Evolutionary conservation across 2,329 filamentous ascomycete species (phyloP).

Genomic region (Pestalotiopsis sp.): DNA sequence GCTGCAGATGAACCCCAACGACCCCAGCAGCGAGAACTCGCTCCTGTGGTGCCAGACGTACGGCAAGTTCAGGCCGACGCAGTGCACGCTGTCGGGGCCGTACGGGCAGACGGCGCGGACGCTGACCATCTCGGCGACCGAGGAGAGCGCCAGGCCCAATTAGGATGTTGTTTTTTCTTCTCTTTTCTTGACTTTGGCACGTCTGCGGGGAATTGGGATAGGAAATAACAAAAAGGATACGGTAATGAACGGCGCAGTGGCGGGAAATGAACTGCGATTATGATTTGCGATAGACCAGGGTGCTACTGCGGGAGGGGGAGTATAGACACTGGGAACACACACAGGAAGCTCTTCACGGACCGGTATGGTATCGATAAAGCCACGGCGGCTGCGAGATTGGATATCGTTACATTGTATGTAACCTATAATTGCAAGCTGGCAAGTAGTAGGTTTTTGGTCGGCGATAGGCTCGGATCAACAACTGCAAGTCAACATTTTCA

Average conservation of each 20-base stretch:
- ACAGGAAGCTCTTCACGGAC: too few relatives aligned
- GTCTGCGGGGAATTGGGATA: not conserved
- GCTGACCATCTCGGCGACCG: slow-evolving; percentile 19
- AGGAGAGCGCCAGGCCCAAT: slow-evolving; percentile 17
- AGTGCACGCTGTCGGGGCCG: slow-evolving; percentile 21
- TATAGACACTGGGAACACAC: too few relatives aligned
- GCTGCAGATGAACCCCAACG: slow-evolving; percentile 17
- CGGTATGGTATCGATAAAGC: not conserved
- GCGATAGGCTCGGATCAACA: not conserved
- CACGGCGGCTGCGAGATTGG: not conserved
- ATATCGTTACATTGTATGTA: not conserved
- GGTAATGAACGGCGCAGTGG: not conserved
- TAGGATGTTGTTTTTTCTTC: slow-evolving; percentile 11
- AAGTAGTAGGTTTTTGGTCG: not conserved
- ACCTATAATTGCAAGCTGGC: not conserved
- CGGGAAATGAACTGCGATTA: not conserved
- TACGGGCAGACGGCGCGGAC: slow-evolving; percentile 11
- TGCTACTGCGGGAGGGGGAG: not conserved
- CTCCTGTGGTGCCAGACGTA: slow-evolving; percentile 25
- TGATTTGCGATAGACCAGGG: not conserved
- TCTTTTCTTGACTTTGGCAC: too few relatives aligned
- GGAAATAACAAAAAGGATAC: not conserved
- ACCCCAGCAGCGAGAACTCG: slow-evolving; percentile 20
- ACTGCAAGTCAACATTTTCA: not conserved
- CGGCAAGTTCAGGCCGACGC: slow-evolving; percentile 26